A percentile compares a stretch with the other conserved stretches of the same genome.
These are phyloP conservation scores for Torulaspora globosa DNA, from an alignment of 1,139 yeast species.

Conservation along the genomic window DNA sequence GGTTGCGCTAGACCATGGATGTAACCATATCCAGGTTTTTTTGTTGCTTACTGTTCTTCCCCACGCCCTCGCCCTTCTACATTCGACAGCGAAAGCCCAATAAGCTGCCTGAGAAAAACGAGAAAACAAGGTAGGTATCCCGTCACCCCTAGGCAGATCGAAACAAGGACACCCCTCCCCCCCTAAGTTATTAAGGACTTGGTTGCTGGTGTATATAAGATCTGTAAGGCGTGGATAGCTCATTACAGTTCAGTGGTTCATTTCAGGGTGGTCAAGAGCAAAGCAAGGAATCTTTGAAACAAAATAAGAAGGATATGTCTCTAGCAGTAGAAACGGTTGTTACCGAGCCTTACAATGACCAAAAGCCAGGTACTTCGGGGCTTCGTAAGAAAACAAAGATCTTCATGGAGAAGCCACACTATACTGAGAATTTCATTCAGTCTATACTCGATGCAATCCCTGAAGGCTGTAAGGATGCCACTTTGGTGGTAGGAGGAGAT, in stretches of 20 bases:
- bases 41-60: not conserved
- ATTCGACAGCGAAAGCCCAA: not conserved
- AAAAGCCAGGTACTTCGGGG: conserved; percentile 98
- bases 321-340: conserved; percentile 23
- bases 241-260: no score
- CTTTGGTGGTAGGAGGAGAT: conserved; percentile 92
- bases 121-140: not conserved
- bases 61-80: not conserved
- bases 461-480: conserved; percentile 71
- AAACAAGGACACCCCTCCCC: not conserved
- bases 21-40: no score
- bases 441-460: conserved; percentile 83
- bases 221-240: no score
- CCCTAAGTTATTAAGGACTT: not conserved
- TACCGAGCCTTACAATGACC: conserved; percentile 83
- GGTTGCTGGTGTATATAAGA: not conserved
- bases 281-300: not conserved
- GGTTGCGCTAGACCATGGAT: no score
- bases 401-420: conserved; percentile 66
- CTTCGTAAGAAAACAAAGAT: conserved; percentile 85
- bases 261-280: no score
- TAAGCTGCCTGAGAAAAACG: not conserved
- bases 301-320: conserved; percentile 20
- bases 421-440: conserved; percentile 92
- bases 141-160: not conserved